These are phyloP conservation scores for Crithidia sp. DNA, from an alignment of 208 protist species.

Conservation along the genomic window DNA sequence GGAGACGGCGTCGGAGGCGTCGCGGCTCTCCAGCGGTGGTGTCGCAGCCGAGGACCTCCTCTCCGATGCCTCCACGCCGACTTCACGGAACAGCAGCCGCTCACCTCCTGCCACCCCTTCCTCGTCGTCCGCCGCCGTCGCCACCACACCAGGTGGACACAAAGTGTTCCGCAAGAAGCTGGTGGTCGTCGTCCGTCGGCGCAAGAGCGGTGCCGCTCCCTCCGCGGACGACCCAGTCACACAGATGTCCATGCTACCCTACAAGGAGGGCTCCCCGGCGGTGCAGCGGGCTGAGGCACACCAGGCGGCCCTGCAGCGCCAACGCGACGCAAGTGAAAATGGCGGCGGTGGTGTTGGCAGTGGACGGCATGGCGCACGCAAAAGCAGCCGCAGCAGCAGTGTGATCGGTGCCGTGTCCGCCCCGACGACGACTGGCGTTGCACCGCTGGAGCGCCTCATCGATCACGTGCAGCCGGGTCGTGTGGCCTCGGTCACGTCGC, in stretches of 20 bases:
- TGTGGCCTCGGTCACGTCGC: constrained; percentile 2
- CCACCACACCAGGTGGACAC: constrained; percentile 10
- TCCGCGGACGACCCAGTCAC: constrained; percentile 52
- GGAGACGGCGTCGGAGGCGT: constrained; percentile 2
- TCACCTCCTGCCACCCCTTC: constrained; percentile 2
- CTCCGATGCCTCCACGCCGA: constrained; percentile 14
- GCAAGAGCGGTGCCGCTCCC: constrained; percentile 20
- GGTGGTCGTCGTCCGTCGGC: constrained; percentile 47
- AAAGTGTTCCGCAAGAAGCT: constrained; percentile 68
- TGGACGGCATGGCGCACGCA: not conserved
- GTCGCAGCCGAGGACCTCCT: constrained; percentile 30
- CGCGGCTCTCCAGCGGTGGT: constrained; percentile 20
- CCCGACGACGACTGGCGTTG: not conserved
- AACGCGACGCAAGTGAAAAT: not conserved
- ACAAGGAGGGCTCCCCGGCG: constrained; percentile 23
- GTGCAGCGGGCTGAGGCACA: constrained; percentile 8
- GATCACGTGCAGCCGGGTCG: constrained; percentile 26
- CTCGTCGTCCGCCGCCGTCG: not conserved
- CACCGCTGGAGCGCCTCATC: constrained; percentile 41
- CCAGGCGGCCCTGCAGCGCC: not conserved
- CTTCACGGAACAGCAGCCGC: constrained; percentile 1
- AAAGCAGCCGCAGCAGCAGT: not conserved
- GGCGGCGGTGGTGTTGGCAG: too few relatives aligned
- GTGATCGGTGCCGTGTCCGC: constrained; percentile 9
- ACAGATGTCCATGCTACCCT: constrained; percentile 42